Conservation (phyloP, 768 basidiomycete genomes). For the Boletus coccyginus region DNA sequence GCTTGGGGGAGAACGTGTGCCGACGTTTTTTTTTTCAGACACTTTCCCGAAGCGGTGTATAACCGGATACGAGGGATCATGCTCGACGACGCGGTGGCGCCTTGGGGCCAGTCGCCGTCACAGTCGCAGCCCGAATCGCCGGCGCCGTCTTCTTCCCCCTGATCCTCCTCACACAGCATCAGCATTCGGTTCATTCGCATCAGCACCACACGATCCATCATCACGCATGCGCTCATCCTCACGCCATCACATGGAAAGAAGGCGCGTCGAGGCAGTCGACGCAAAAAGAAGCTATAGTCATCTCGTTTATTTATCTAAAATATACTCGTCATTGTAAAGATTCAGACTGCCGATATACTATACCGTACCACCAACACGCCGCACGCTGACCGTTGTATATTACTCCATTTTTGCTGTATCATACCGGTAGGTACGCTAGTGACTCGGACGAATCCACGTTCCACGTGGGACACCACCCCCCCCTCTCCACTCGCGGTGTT, state of each 20-base stretch:
- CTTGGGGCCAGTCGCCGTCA: conserved; percentile 33
- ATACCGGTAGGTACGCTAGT: neutral
- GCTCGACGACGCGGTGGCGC: conserved; percentile 61
- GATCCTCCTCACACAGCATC: neutral
- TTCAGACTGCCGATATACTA: no score
- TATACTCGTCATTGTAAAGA: no score
- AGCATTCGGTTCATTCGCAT: neutral
- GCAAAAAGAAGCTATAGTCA: neutral
- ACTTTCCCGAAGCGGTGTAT: conserved; percentile 76
- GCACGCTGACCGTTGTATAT: neutral
- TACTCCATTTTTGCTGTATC: neutral
- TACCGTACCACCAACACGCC: no score
- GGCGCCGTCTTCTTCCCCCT: neutral
- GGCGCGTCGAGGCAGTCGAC: no score
- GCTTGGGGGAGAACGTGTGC: no score
- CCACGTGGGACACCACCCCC: no score
- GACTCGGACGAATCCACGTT: no score
- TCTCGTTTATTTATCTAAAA: neutral
- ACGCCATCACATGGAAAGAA: no score
- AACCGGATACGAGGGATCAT: conserved; percentile 79
- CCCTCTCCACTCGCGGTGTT: no score
- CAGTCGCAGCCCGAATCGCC: conserved; percentile 13
- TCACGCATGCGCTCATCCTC: no score
- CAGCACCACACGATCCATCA: neutral
- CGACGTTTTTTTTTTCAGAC: conserved; percentile 35